phyloP scores from a whole-genome alignment of 2,329 filamentous ascomycete genomes.

The Colletotrichum lini region DNA sequence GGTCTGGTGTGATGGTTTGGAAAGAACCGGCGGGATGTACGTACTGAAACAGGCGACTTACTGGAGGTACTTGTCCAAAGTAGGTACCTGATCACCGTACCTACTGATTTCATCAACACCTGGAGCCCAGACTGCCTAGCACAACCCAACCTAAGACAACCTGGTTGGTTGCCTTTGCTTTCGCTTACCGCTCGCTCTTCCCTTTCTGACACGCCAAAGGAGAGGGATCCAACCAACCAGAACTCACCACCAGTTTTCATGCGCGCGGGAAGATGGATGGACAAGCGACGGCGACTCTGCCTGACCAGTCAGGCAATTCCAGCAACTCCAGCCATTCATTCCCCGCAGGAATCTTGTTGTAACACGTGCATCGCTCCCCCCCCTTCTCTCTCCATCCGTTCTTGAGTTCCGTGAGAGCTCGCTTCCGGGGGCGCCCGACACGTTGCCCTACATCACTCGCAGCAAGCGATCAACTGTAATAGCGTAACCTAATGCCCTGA shows the following conservation, averaged over 20 bases:
- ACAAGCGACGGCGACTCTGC: conserved; percentile 16
- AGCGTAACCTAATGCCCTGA: neutral
- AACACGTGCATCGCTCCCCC: neutral
- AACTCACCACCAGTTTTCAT: conserved; percentile 19
- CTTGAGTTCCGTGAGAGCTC: conserved; percentile 21
- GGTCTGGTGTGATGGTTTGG: neutral
- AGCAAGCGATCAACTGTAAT: neutral
- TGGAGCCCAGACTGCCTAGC: conserved; percentile 12
- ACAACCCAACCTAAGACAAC: conserved; percentile 37
- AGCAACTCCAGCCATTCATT: conserved; percentile 3
- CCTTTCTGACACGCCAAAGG: conserved; percentile 1
- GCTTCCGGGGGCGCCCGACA: neutral
- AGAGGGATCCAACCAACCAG: conserved; percentile 10
- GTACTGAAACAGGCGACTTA: neutral
- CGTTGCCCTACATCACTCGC: neutral
- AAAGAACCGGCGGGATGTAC: neutral
- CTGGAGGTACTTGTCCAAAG: neutral
- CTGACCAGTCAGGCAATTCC: neutral
- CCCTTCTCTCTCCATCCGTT: conserved; percentile 16
- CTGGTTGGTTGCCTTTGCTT: neutral
- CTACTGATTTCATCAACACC: neutral
- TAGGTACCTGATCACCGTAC: neutral
- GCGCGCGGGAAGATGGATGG: neutral
- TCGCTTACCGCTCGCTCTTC: neutral
- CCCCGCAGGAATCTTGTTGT: neutral